phyloP scores from a whole-genome alignment of 768 basidiomycete genomes.

The Lepiota brunneoincarnata region DNA sequence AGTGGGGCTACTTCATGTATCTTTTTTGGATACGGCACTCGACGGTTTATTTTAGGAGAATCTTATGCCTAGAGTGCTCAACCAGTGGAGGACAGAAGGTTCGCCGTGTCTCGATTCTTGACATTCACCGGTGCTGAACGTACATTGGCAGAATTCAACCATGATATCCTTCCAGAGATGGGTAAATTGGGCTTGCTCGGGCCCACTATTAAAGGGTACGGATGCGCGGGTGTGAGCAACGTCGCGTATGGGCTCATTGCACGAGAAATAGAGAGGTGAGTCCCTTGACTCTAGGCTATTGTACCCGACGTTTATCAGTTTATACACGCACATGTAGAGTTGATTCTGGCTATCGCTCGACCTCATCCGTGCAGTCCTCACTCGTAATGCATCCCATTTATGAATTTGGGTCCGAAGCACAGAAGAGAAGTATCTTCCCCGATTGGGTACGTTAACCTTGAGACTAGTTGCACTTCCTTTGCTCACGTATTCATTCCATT shows the following conservation, averaged over 20 bases:
- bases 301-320: neutral
- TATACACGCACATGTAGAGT: conserved; percentile 47
- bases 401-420: conserved; percentile 84
- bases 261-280: conserved; percentile 86
- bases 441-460: conserved; percentile 54
- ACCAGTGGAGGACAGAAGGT: conserved; percentile 90
- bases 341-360: conserved; percentile 95
- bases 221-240: conserved; percentile 87
- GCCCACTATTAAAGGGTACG: conserved; percentile 90
- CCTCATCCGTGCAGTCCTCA: conserved; percentile 92
- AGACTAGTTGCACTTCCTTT: neutral
- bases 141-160: conserved; percentile 64
- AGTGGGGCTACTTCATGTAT: conserved; percentile 33
- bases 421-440: conserved; percentile 91
- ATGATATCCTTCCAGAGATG: conserved; percentile 82
- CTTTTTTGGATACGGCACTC: neutral
- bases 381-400: conserved; percentile 95
- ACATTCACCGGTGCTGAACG: neutral
- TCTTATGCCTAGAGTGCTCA: conserved; percentile 81
- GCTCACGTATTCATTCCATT: neutral
- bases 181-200: conserved; percentile 88
- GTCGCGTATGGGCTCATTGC: conserved; percentile 95
- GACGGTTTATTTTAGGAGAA: conserved; percentile 51
- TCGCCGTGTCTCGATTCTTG: conserved; percentile 12
- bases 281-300: neutral